Percentiles rank a stretch among this genome's conserved stretches.
phyloP scores from a whole-genome alignment of 768 basidiomycete genomes.

The Amanita brunnescens region DNA sequence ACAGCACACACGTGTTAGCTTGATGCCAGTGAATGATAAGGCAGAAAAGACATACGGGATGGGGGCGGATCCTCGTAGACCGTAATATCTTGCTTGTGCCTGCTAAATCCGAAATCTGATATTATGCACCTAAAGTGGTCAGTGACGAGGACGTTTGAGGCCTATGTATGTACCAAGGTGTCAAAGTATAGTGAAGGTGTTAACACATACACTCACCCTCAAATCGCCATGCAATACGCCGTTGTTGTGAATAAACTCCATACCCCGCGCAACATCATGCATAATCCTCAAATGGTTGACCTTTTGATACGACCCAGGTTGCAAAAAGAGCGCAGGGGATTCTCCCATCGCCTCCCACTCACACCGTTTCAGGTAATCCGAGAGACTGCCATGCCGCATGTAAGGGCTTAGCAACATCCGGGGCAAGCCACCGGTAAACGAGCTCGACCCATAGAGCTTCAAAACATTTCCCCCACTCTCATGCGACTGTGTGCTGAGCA shows the following conservation, averaged over 20 bases:
- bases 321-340: background rate
- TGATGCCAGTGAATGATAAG: slow-evolving; percentile 31
- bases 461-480: slow-evolving; percentile 40
- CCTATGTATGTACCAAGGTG: slow-evolving; percentile 24
- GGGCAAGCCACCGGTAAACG: slow-evolving; percentile 52
- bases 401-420: slow-evolving; percentile 75
- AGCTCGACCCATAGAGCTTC: slow-evolving; percentile 66
- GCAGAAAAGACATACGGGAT: slow-evolving; percentile 40
- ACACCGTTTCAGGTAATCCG: slow-evolving; percentile 39
- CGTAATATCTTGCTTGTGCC: slow-evolving; percentile 61
- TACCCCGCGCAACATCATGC: slow-evolving; percentile 69
- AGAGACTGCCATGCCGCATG: slow-evolving; percentile 52
- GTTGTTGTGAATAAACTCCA: slow-evolving; percentile 68
- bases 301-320: slow-evolving; percentile 17
- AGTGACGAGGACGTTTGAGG: slow-evolving; percentile 69
- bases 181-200: no score
- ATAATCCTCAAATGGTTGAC: slow-evolving; percentile 52
- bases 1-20: background rate
- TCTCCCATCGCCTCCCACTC: slow-evolving; percentile 15
- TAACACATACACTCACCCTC: slow-evolving; percentile 39
- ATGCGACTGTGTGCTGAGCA: slow-evolving; percentile 48
- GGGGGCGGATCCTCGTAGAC: slow-evolving; percentile 33
- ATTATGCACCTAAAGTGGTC: slow-evolving; percentile 61
- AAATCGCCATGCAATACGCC: slow-evolving; percentile 75
- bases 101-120: slow-evolving; percentile 77